A percentile compares a stretch with the other conserved stretches of the same genome.
These are phyloP conservation scores for Austroboletus eburneus DNA, from an alignment of 768 basidiomycete species.

Conservation along the genomic window DNA sequence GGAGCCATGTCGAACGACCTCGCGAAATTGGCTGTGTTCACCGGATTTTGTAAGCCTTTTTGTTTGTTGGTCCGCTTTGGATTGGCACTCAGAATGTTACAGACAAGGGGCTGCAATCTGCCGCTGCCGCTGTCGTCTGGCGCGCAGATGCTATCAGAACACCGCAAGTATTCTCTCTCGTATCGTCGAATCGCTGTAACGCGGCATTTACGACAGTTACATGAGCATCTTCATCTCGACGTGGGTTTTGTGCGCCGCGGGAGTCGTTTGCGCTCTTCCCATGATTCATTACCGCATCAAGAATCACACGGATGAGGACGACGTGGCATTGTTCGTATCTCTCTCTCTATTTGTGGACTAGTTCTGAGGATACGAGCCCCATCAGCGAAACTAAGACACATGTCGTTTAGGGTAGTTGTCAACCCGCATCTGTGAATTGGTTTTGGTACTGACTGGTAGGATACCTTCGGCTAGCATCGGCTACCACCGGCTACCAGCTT, in stretches of 20 bases:
- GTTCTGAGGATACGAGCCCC: background rate
- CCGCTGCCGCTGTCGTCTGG: slow-evolving; percentile 70
- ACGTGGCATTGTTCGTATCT: slow-evolving; percentile 44
- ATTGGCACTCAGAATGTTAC: background rate
- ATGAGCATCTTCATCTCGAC: slow-evolving; percentile 76
- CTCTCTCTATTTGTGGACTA: background rate
- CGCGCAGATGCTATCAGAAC: slow-evolving; percentile 57
- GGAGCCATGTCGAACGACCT: slow-evolving; percentile 85
- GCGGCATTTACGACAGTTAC: slow-evolving; percentile 33
- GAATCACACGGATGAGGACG: slow-evolving; percentile 49
- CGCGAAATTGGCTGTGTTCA: slow-evolving; percentile 72
- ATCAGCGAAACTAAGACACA: slow-evolving; percentile 12
- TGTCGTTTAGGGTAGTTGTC: background rate
- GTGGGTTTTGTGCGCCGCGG: slow-evolving; percentile 62
- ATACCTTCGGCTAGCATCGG: too few relatives aligned
- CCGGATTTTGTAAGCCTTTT: slow-evolving; percentile 71
- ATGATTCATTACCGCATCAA: slow-evolving; percentile 71
- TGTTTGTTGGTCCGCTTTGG: background rate
- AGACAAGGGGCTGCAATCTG: slow-evolving; percentile 76
- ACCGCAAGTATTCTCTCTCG: slow-evolving; percentile 47
- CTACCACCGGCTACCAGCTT: too few relatives aligned
- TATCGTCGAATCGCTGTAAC: too few relatives aligned
- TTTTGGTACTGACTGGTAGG: too few relatives aligned
- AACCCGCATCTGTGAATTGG: too few relatives aligned
- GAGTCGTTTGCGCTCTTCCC: slow-evolving; percentile 62